These are phyloP conservation scores for Yamadazyma philogaea DNA, from an alignment of 805 yeast species.

Conservation along the genomic window DNA sequence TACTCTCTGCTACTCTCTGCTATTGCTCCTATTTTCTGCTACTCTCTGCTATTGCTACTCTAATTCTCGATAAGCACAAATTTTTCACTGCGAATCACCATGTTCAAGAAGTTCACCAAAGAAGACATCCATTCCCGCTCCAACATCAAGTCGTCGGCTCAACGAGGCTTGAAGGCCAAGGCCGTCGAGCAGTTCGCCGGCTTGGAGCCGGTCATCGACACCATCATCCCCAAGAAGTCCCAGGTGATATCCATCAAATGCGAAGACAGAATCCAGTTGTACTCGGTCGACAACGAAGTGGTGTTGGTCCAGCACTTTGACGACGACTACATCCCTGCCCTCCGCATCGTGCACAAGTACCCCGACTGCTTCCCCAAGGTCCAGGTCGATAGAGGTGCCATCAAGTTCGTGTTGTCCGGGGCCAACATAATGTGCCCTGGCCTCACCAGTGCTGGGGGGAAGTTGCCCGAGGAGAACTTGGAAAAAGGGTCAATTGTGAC, in stretches of 20 bases:
- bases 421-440: conserved; percentile 98
- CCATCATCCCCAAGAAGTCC: conserved; percentile 82
- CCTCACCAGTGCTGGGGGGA: conserved; percentile 80
- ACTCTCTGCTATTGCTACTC: too few species aligned
- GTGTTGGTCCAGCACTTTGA: conserved; percentile 79
- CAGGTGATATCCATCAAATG: conserved; percentile 79
- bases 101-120: conserved; percentile 66
- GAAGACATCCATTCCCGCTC: conserved; percentile 90
- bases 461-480: conserved; percentile 68
- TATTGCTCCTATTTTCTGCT: too few species aligned
- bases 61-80: conserved; percentile 1
- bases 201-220: conserved; percentile 76
- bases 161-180: conserved; percentile 77
- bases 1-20: too few species aligned
- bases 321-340: conserved; percentile 72
- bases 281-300: conserved; percentile 68
- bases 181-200: conserved; percentile 69
- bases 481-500: conserved; percentile 71
- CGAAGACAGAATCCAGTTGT: conserved; percentile 82
- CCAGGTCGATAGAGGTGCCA: conserved; percentile 94
- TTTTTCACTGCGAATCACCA: conserved; percentile 6
- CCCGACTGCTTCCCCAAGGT: conserved; percentile 83
- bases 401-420: conserved; percentile 90
- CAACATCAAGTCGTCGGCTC: conserved; percentile 91
- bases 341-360: conserved; percentile 73